Percentiles rank a stretch among this genome's conserved stretches.
Conservation (phyloP, 495 filamentous ascomycete species). For the Penicillium salamii region DNA sequence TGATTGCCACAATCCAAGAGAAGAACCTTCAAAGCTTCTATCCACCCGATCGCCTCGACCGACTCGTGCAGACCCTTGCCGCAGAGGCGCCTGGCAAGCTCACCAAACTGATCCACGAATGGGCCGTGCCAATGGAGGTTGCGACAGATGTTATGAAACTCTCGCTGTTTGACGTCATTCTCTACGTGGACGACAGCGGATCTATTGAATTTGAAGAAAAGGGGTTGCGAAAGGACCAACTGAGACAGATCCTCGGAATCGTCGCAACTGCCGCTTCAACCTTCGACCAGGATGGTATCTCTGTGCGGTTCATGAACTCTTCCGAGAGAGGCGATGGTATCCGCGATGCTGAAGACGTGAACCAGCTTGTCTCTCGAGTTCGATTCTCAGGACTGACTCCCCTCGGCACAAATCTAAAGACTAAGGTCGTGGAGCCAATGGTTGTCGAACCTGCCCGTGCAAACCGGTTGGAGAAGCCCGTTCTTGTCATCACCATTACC, state of each 20-base stretch:
- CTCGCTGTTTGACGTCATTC: conserved; percentile 61
- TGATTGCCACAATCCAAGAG: conserved; percentile 55
- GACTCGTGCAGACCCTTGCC: conserved; percentile 34
- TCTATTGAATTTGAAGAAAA: conserved; percentile 67
- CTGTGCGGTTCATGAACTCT: conserved; percentile 70
- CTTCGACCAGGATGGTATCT: conserved; percentile 70
- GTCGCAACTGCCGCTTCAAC: conserved; percentile 64
- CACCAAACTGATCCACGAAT: conserved; percentile 50
- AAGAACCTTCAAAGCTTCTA: conserved; percentile 56
- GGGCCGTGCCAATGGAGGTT: conserved; percentile 58
- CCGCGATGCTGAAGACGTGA: conserved; percentile 54
- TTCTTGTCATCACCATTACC: conserved; percentile 69
- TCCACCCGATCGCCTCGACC: conserved; percentile 43
- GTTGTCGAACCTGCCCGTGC: conserved; percentile 50
- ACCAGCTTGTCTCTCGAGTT: conserved; percentile 53
- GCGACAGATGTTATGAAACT: conserved; percentile 68
- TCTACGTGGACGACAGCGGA: conserved; percentile 72
- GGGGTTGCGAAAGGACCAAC: conserved; percentile 63
- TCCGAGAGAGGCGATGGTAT: conserved; percentile 50
- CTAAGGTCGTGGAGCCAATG: conserved; percentile 62
- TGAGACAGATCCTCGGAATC: conserved; percentile 59
- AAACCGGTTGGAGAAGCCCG: conserved; percentile 57
- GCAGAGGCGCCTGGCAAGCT: conserved; percentile 48
- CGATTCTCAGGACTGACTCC: conserved; percentile 68
- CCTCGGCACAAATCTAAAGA: conserved; percentile 58